A percentile compares a stretch with the other conserved stretches of the same genome.
Conservation (phyloP, 208 protist genomes). For the Willaertia magna region DNA sequence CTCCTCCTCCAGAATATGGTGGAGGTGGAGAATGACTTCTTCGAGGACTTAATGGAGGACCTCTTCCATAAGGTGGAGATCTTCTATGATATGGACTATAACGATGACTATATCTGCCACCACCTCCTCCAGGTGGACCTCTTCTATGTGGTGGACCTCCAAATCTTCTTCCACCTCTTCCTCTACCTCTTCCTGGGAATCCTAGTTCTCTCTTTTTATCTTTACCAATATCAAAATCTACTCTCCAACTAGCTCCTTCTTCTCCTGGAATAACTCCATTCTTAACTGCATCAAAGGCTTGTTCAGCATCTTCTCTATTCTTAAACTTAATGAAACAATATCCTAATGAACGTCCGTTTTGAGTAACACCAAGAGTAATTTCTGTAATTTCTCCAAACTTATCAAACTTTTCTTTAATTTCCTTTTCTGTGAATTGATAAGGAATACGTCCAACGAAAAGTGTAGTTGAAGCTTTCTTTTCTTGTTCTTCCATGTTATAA, state of each 20-base stretch:
- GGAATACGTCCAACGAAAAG: background rate
- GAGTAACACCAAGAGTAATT: background rate
- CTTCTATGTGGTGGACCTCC: background rate
- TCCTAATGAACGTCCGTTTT: background rate
- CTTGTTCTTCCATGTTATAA: too few relatives aligned
- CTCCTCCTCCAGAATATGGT: too few relatives aligned
- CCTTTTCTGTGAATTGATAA: background rate
- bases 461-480: too few relatives aligned
- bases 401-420: background rate
- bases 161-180: background rate
- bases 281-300: background rate
- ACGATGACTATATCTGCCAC: background rate
- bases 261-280: background rate
- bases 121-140: background rate
- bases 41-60: too few relatives aligned
- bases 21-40: too few relatives aligned
- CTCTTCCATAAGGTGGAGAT: background rate
- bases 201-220: background rate
- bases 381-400: background rate
- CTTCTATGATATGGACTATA: background rate
- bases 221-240: background rate
- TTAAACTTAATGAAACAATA: background rate
- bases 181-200: background rate
- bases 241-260: background rate
- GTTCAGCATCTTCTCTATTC: background rate